Evolutionary conservation across 2,329 filamentous ascomycete species (phyloP), one percentile per base, ranked within the genome.

Genomic region (Calcarisporium arbuscula): DNA sequence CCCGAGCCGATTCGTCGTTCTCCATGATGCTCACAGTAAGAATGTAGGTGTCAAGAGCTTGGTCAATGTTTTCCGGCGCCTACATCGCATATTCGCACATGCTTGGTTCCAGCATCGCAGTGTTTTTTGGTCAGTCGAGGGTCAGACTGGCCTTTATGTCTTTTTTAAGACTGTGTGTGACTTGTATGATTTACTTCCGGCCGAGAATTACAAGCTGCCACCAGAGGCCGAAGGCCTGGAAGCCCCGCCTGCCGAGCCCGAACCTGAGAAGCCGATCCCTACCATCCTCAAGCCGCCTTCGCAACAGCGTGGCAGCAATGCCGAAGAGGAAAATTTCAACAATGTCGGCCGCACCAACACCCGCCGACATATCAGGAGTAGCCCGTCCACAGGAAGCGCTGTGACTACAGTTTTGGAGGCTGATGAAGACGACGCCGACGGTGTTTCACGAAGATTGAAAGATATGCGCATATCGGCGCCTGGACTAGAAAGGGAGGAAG

Each of bases 131-230:
- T 80, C 85, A 26, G 82, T 96, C 2, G 92, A 98, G 62, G 77
- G 77, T 8, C 79, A 88, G 56, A 87, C 86, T n/a, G 92, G 92
- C 1, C 66, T 98, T 9, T 98, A 98, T 57, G 77, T 94, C 38
- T 82, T 98, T 52, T 98, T 96, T 72, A 96, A 95, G 70, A 92
- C 84, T 0, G 89, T 96, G 16, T 96, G 90, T 60, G 92, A 98
- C 57, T 73, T 82, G 48, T 95, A 95, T 60, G 82, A 83, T 47
- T 70, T 96, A 40, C 79, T 98, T 19, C 88, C 88, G 2, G 80
- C 86, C 32, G 92, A 96, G 62, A 95, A 94, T 56, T 95, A 96
- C 64, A 96, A 94, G 40, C 79, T 98, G 28, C 90, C 92, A 1
- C 78, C 85, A 3, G 90, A 96, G 59, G 90, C 92, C 4, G 90